A percentile compares a stretch with the other conserved stretches of the same genome.
These are phyloP conservation scores for Strombidium stylifer DNA, from an alignment of 73 alveolate species.

Conservation along the genomic window DNA sequence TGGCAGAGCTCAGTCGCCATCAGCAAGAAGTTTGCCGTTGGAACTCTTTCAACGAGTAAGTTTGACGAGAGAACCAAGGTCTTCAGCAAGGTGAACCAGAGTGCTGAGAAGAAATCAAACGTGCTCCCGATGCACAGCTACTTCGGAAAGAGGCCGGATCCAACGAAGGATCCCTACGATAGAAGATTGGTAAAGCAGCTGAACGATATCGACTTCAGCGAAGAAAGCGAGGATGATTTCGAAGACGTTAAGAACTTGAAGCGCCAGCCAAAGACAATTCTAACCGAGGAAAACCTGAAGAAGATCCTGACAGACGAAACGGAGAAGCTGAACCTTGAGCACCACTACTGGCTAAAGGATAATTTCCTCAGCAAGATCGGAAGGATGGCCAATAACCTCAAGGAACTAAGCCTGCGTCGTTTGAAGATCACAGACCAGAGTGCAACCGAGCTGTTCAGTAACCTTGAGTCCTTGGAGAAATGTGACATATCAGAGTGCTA, in stretches of 20 bases:
- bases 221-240: constrained; percentile 16
- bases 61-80: constrained; percentile 13
- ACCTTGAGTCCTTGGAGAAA: constrained; percentile 6
- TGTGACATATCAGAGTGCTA: constrained; percentile 48
- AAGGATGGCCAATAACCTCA: constrained; percentile 47
- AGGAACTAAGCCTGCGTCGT: constrained; percentile 32
- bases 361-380: constrained; percentile 50
- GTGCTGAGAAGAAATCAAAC: constrained; percentile 5
- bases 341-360: constrained; percentile 53
- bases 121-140: constrained; percentile 30
- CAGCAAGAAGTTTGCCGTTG: constrained; percentile 27
- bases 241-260: constrained; percentile 41
- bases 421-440: constrained; percentile 30
- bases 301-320: constrained; percentile 29
- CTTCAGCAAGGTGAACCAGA: constrained; percentile 12
- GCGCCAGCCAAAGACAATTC: constrained; percentile 52
- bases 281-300: constrained; percentile 59
- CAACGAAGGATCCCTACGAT: constrained; percentile 55
- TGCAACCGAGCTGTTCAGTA: not conserved
- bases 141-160: constrained; percentile 49
- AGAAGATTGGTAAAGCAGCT: constrained; percentile 56
- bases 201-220: constrained; percentile 58
- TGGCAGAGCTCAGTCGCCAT: constrained; percentile 21
- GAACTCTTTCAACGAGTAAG: constrained; percentile 26
- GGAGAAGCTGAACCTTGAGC: constrained; percentile 35